A percentile compares a stretch with the other conserved stretches of the same genome.
These are phyloP conservation scores for Cystoderma amianthinum DNA, from an alignment of 768 basidiomycete species.

Conservation along the genomic window DNA sequence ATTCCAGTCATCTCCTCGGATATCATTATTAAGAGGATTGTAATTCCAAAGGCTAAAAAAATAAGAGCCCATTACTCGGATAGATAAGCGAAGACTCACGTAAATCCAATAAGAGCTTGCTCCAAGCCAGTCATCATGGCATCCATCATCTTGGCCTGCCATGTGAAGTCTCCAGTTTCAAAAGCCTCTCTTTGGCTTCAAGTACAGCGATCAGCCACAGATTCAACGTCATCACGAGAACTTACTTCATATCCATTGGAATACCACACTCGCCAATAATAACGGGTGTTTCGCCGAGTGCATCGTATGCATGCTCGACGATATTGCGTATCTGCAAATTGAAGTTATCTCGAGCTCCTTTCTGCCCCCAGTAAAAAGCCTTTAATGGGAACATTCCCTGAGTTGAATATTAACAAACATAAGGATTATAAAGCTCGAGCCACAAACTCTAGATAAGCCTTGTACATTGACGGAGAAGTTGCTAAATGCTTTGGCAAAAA, in stretches of 20 bases:
- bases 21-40: conserved; percentile 81
- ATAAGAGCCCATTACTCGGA: background rate
- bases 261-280: conserved; percentile 91
- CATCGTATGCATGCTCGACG: conserved; percentile 57
- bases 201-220: conserved; percentile 1
- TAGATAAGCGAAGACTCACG: conserved; percentile 42
- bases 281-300: conserved; percentile 77
- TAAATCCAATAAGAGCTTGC: conserved; percentile 70
- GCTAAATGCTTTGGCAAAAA: conserved; percentile 81
- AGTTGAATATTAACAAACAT: background rate
- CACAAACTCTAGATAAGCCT: conserved; percentile 69
- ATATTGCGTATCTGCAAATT: conserved; percentile 76
- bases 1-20: conserved; percentile 84
- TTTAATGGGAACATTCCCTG: conserved; percentile 83
- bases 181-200: conserved; percentile 73
- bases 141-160: conserved; percentile 94
- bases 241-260: conserved; percentile 97
- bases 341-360: conserved; percentile 78
- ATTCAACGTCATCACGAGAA: conserved; percentile 5
- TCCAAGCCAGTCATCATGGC: conserved; percentile 84
- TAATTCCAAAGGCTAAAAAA: conserved; percentile 83
- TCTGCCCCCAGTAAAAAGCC: conserved; percentile 84
- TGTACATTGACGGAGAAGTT: conserved; percentile 92
- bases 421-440: background rate
- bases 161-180: conserved; percentile 61